Percentiles rank a stretch among this genome's conserved stretches.
These are phyloP conservation scores for Cordyceps tenuipes DNA, from an alignment of 2,329 filamentous ascomycete species.

Conservation along the genomic window DNA sequence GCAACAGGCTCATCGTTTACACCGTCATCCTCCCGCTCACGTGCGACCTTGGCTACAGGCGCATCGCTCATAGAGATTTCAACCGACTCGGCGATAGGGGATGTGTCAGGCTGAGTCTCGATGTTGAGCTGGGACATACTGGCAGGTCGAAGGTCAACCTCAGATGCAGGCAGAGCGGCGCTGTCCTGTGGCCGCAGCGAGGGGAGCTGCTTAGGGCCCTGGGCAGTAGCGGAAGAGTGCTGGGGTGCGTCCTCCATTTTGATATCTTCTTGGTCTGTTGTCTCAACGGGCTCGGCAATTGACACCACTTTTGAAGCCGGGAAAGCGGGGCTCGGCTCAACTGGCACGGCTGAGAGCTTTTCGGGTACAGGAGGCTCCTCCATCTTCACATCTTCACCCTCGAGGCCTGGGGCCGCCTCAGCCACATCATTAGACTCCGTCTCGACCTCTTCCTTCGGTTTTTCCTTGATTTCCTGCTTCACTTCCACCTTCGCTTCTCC, in stretches of 20 bases:
- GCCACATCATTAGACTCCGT: not conserved
- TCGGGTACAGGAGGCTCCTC: not conserved
- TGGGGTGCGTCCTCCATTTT: conserved; percentile 12
- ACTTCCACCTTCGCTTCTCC: not conserved
- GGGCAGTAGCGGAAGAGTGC: not conserved
- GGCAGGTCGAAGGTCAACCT: conserved; percentile 28
- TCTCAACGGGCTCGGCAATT: not conserved
- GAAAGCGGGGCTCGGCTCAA: not conserved
- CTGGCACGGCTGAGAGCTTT: not conserved
- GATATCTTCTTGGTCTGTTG: not conserved
- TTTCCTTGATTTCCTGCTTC: not conserved
- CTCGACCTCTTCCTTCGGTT: not conserved
- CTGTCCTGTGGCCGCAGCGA: not conserved
- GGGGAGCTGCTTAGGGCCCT: not conserved
- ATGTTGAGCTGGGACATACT: conserved; percentile 32
- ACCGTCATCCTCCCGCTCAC: conserved; percentile 70
- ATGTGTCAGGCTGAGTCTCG: conserved; percentile 25
- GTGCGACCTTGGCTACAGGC: conserved; percentile 53
- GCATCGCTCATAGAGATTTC: conserved; percentile 49
- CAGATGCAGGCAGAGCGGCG: conserved; percentile 21
- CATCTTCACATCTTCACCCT: not conserved
- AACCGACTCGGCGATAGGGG: conserved; percentile 21
- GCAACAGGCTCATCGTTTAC: conserved; percentile 54
- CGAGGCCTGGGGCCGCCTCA: not conserved
- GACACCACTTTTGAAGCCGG: not conserved